Evolutionary conservation across 106 monocot species (phyloP).

Genomic region (Iris macrosiphon): DNA sequence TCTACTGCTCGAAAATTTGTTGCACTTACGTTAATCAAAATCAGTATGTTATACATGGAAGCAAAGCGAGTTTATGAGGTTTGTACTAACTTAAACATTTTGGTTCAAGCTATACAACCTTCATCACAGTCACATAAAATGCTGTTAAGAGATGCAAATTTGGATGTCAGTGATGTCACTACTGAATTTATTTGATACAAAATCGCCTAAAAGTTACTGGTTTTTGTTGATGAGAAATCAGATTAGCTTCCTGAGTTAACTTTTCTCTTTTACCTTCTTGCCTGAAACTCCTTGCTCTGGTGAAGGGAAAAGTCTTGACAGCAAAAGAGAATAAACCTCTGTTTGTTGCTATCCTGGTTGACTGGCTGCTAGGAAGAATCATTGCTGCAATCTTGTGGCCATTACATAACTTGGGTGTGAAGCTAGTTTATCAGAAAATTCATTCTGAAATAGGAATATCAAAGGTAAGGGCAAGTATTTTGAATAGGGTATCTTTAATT

Average conservation of each 20-base stretch:
- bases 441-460: constrained; percentile 74
- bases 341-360: constrained; percentile 22
- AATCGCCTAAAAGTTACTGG: too few species aligned
- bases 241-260: neutral
- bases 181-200: neutral
- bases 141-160: neutral
- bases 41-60: constrained; percentile 82
- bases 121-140: neutral
- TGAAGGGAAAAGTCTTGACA: constrained; percentile 62
- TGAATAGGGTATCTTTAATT: neutral
- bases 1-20: constrained; percentile 58
- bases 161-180: neutral
- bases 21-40: constrained; percentile 54
- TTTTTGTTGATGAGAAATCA: too few species aligned
- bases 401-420: constrained; percentile 59
- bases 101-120: neutral
- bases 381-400: constrained; percentile 70
- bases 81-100: neutral
- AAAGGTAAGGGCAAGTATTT: constrained; percentile 39
- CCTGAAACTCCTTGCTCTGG: constrained; percentile 7
- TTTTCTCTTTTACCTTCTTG: constrained; percentile 7
- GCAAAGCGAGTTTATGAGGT: constrained; percentile 82
- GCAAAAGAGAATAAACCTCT: constrained; percentile 21
- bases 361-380: constrained; percentile 54
- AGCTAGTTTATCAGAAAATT: constrained; percentile 73